phyloP scores from a whole-genome alignment of 805 yeast genomes.

The Yarrowia sp. region DNA sequence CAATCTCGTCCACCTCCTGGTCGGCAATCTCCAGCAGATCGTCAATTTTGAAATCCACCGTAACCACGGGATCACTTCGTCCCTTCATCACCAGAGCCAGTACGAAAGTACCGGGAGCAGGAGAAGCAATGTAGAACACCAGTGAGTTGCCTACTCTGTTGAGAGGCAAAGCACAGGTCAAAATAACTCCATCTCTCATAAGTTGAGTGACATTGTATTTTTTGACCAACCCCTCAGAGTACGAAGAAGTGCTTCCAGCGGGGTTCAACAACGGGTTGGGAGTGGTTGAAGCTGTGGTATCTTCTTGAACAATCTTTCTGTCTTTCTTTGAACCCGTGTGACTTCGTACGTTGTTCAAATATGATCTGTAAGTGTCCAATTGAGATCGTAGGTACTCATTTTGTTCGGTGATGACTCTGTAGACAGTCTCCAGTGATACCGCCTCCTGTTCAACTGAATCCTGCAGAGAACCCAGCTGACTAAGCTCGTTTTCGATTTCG shows the following conservation, averaged over 20 bases:
- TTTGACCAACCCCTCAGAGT: conserved; percentile 31
- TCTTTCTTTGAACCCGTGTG: conserved; percentile 37
- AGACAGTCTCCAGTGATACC: conserved; percentile 38
- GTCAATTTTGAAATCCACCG: conserved; percentile 39
- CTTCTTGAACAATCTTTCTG: conserved; percentile 30
- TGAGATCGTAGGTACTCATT: conserved; percentile 41
- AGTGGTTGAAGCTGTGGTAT: neutral
- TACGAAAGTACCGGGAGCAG: conserved; percentile 38
- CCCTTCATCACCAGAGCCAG: conserved; percentile 38
- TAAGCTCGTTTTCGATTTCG: conserved; percentile 41
- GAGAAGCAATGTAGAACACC: conserved; percentile 35
- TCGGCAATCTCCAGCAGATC: conserved; percentile 39
- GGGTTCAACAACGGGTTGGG: conserved; percentile 24
- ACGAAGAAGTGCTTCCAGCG: conserved; percentile 4
- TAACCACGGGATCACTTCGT: conserved; percentile 36
- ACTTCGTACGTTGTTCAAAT: conserved; percentile 39
- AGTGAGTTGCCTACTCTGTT: neutral
- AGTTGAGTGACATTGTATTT: conserved; percentile 35
- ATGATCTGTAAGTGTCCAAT: conserved; percentile 41
- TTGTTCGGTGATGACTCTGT: conserved; percentile 39
- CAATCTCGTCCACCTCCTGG: conserved; percentile 33
- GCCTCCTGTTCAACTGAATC: conserved; percentile 39
- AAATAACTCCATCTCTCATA: conserved; percentile 36
- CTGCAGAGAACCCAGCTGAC: conserved; percentile 39
- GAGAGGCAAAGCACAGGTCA: conserved; percentile 35